These are phyloP conservation scores for Candida dubliniensis DNA, from an alignment of 1,139 yeast genomes.

Conservation along the genomic window DNA sequence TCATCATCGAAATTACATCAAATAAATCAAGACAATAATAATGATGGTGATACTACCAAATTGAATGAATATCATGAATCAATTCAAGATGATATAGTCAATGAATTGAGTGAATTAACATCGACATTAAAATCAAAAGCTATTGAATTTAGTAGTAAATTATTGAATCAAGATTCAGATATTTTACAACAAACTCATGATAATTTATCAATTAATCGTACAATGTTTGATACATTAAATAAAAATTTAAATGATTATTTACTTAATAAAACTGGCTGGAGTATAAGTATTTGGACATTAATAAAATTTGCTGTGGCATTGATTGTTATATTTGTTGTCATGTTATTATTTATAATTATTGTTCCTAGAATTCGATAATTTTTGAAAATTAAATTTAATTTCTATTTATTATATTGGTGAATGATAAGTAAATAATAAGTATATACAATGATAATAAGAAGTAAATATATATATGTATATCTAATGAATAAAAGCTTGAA, in stretches of 20 bases:
- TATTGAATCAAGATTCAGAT: constrained; percentile 37
- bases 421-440: constrained; percentile 11
- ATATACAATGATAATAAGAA: not conserved
- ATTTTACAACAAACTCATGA: constrained; percentile 40
- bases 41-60: constrained; percentile 9
- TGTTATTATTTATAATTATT: constrained; percentile 27
- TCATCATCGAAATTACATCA: constrained; percentile 14
- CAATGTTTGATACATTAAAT: constrained; percentile 39
- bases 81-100: constrained; percentile 42
- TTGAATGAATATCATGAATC: constrained; percentile 43
- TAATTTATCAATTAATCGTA: constrained; percentile 36
- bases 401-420: not conserved
- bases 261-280: constrained; percentile 40
- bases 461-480: no score
- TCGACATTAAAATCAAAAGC: constrained; percentile 39
- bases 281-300: constrained; percentile 36
- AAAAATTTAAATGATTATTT: constrained; percentile 38
- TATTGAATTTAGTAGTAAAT: constrained; percentile 30
- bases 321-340: constrained; percentile 27
- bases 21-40: no score
- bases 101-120: constrained; percentile 40
- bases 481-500: no score
- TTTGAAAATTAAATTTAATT: constrained; percentile 9
- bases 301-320: constrained; percentile 29
- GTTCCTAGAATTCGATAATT: constrained; percentile 26